These are phyloP conservation scores for Collariella sp. DNA, from an alignment of 495 filamentous ascomycete genomes.

Conservation along the genomic window DNA sequence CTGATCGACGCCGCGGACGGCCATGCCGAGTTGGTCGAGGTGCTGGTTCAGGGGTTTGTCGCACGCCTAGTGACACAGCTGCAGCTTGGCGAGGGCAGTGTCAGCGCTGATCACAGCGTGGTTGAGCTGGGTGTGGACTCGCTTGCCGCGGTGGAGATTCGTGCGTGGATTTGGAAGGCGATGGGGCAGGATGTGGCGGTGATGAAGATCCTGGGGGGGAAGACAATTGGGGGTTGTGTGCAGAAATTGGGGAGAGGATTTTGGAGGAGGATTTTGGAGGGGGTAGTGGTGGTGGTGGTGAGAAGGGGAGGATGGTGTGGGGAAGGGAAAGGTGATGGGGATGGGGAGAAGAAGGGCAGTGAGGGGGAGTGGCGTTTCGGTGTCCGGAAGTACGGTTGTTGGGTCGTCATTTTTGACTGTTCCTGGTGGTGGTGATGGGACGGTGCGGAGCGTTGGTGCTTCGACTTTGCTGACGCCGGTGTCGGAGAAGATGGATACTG, in stretches of 20 bases:
- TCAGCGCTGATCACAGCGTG: constrained; percentile 22
- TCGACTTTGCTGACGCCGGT: too few relatives aligned
- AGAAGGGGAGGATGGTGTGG: not conserved
- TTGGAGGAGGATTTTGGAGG: not conserved
- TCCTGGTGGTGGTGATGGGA: too few relatives aligned
- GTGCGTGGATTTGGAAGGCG: constrained; percentile 39
- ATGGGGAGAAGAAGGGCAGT: not conserved
- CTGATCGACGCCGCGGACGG: constrained; percentile 15
- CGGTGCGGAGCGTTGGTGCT: too few relatives aligned
- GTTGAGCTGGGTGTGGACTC: constrained; percentile 39
- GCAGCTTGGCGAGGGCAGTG: constrained; percentile 21
- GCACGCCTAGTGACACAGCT: constrained; percentile 25
- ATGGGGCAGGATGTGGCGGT: constrained; percentile 40
- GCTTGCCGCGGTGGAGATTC: constrained; percentile 41
- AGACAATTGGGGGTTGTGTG: constrained; percentile 28
- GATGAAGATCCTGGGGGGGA: constrained; percentile 42
- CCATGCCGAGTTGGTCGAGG: constrained; percentile 9
- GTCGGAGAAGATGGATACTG: too few relatives aligned
- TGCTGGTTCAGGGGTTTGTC: constrained; percentile 21
- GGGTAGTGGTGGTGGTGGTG: not conserved
- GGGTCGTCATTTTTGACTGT: too few relatives aligned
- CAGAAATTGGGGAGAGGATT: constrained; percentile 10
- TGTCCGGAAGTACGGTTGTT: too few relatives aligned
- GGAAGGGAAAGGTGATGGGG: not conserved
- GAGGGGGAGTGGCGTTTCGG: too few relatives aligned